Base-by-base conservation (phyloP, 208 protist genomes). In the Kentomonas sorsogonicus region DNA sequence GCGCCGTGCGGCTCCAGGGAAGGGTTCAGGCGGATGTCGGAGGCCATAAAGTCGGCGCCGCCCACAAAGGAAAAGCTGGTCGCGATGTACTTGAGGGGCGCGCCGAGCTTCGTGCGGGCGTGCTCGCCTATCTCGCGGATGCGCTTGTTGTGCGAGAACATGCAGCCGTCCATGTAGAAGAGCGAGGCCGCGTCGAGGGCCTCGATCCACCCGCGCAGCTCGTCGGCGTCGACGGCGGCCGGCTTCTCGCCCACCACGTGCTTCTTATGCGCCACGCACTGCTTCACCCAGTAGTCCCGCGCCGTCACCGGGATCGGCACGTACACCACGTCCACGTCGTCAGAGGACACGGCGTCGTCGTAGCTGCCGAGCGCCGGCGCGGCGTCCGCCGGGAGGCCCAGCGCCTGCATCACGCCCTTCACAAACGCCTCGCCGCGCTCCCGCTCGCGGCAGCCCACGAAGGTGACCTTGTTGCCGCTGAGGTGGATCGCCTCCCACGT, bases 171-270 rank as follows among this genome's bases (percentile, higher is more conserved):
- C 70, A 88, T 79, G 65, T 82, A 88, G 11, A 87, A 52, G 23
- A 87, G 59, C 30, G 68, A 41, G 41, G 61, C 69, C 23, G 55
- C 38, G 44, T 72, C 63, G 2, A 88, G 40, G 16, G 63, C 60
- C 51, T 82, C 68, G 16, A 88, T 62, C 74, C 80, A 88, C 27
- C 51, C 36, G 15, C 66, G 70, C 47, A 88, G 66, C 68, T 75
- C 40, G 36, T 70, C 72, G 5, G 72, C 73, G 50, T 77, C 53
- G 16, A 33, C n/a, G 20, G 70, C 65, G 5, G n/a, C 34, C 11
- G 80, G 77, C 63, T 88, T 84, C 62, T 84, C 77, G 2, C 77
- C 69, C 18, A 88, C 56, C 5, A 84, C 70, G 67, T 88, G 80
- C 67, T 84, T 88, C 27, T 63, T 64, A 60, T 80, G 63, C 31